These are phyloP conservation scores for Coemansia sp. DNA, from an alignment of 192 early-diverging fungal species.

Conservation along the genomic window DNA sequence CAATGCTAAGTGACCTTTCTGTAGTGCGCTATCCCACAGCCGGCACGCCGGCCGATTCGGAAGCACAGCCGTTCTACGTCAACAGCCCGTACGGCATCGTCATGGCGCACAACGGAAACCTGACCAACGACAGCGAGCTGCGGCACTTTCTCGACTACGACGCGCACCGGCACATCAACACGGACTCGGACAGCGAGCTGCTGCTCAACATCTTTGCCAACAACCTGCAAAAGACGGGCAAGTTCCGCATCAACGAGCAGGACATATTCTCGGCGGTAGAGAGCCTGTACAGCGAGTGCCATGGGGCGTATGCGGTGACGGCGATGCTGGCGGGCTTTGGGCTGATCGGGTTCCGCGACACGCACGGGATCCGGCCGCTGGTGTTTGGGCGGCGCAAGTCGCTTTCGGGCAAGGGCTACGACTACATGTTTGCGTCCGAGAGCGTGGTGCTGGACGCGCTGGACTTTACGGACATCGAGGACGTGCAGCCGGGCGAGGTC, in stretches of 20 bases:
- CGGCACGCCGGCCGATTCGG: constrained; percentile 90
- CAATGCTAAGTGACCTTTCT: not conserved
- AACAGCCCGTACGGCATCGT: constrained; percentile 98
- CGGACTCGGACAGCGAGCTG: constrained; percentile 98
- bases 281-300: constrained; percentile 77
- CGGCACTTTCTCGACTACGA: constrained; percentile 86
- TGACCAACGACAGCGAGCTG: constrained; percentile 91
- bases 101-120: constrained; percentile 97
- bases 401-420: constrained; percentile 62
- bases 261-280: constrained; percentile 94
- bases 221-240: constrained; percentile 95
- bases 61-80: constrained; percentile 99
- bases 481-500: constrained; percentile 92
- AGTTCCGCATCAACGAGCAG: constrained; percentile 95
- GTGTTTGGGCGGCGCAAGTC: constrained; percentile 82
- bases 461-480: constrained; percentile 85
- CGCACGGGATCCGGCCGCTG: constrained; percentile 94
- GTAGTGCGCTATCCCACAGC: constrained; percentile 98
- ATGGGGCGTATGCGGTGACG: constrained; percentile 92
- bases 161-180: constrained; percentile 99
- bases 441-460: constrained; percentile 90
- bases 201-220: constrained; percentile 97
- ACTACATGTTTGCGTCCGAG: constrained; percentile 99
- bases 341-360: constrained; percentile 91
- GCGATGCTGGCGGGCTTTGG: constrained; percentile 98